Base-by-base conservation (phyloP, 306 rosid genomes). In the Vigna trinervia region DNA sequence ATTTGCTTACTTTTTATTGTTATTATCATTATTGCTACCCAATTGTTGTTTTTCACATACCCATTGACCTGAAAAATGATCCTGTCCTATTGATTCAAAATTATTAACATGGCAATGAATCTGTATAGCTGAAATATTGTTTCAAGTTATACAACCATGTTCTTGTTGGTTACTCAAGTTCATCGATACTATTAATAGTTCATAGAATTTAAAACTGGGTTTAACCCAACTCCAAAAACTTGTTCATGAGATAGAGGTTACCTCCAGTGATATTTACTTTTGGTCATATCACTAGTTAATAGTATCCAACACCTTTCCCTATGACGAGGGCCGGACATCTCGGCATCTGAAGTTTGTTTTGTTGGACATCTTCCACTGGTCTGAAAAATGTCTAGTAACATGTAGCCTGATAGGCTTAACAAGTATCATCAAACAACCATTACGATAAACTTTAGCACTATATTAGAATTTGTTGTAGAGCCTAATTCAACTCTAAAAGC, bases 161-260 rank as follows among this genome's bases (percentile, higher is more conserved):
- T 53, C 12, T 52, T 19, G 59, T 54, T 67, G 68, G 17, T 67
- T 22, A 17, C 47, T 52, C 41, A 23, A 52, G 65, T 65, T 46
- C 11, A 38, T 38, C 30, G 26, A 57, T 39, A 52, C 5, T 47
- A 7, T 3, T 73, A 48, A 12, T 48, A 48, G 3, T 48, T 13
- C 7, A 14, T 1, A 48, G 17, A 15, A 15, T 50, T 11, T 45
- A 45, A 45, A 45, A 11, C 11, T 12, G 50, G 14, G 14, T 45
- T 12, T 45, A 45, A 45, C 5, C 14, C 50, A 45, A 45, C 5
- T 45, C 50, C 14, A 12, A 45, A 11, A 11, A 11, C 48, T 0
- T 43, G 12, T 43, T 43, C 12, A 8, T 39, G 48, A 43, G 48
- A 11, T 43, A 11, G 5, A 43, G 1, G 13, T 43, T 10, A 14